Evolutionary conservation across 2,329 filamentous ascomycete species (phyloP), one percentile per base, ranked within the genome.

Genomic region (Beauveria rudraprayagi): DNA sequence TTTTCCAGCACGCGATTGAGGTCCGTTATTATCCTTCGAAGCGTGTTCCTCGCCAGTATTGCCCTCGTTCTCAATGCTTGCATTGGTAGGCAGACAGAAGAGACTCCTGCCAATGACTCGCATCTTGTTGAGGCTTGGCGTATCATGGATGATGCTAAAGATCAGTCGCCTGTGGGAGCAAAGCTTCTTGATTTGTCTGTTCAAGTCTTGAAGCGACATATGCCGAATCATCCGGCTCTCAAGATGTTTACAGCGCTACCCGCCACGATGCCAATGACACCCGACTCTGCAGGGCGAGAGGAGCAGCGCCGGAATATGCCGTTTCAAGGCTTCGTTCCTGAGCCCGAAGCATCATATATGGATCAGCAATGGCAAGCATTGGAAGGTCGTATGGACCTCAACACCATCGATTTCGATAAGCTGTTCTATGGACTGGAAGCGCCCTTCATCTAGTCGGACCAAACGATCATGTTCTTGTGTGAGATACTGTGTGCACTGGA

Each of bases 361-460:
- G 70, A 70, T 28, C 65, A 67, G 47, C 66, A 67, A 48, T 67
- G 69, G 66, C 66, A 67, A 9, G 64, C 65, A 43, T 58, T 72
- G 1, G 70, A 70, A 28, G 66, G 67, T 0, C 66, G 67, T 19
- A 70, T 71, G 67, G 68, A 72, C n/a, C 54, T 74, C 24, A 70
- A 74, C 48, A 66, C 66, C 6, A 71, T 74, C 63, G 71, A 74
- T 52, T 74, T 72, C 70, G 71, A 74, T 44, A 68, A 67, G 48
- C 58, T 74, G 16, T 68, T 74, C 55, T 73, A 70, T 67, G 70
- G 70, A 1, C 56, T 74, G 24, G 72, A 74, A 51, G 67, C 72
- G 19, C 69, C 72, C 2, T 69, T 74, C 43, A 68, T 73, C 24
- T 72, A 41, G 65, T 24, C 22, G 6, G 24, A 34, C 28, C 34